These are phyloP conservation scores for Oleoguttula mirabilis DNA, from an alignment of 495 filamentous ascomycete species.

Conservation along the genomic window DNA sequence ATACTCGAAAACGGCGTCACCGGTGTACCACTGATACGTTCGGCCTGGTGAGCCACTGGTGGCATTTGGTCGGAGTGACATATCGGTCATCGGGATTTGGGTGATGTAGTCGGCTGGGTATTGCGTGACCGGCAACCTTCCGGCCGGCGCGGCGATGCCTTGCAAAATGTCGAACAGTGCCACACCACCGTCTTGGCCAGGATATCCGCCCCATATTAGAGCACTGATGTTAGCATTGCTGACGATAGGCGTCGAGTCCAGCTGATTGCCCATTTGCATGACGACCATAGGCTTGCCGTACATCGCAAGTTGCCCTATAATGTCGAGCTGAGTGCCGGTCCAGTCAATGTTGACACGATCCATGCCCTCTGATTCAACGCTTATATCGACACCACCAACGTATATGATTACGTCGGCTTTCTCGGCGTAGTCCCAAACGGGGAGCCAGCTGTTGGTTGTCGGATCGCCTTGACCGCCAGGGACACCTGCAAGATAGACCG, in stretches of 20 bases:
- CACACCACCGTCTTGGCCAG: conserved; percentile 44
- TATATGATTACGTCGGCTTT: conserved; percentile 41
- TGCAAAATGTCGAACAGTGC: conserved; percentile 45
- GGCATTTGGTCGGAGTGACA: conserved; percentile 41
- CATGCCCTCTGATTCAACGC: conserved; percentile 9
- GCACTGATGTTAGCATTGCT: conserved; percentile 41
- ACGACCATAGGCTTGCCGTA: conserved; percentile 46
- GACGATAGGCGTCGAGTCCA: conserved; percentile 22
- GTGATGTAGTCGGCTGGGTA: conserved; percentile 45
- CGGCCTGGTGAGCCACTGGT: conserved; percentile 33
- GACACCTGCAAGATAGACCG: conserved; percentile 3
- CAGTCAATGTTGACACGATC: conserved; percentile 45
- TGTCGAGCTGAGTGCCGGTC: conserved; percentile 43
- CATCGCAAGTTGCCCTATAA: conserved; percentile 39
- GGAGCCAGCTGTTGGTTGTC: background rate
- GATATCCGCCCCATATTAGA: conserved; percentile 49
- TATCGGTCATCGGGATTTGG: conserved; percentile 44
- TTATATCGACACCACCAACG: conserved; percentile 42
- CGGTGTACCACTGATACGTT: conserved; percentile 53
- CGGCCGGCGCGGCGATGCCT: conserved; percentile 44
- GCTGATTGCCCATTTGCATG: conserved; percentile 43
- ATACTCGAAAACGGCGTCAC: conserved; percentile 36
- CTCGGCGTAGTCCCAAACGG: conserved; percentile 23
- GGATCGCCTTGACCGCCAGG: background rate
- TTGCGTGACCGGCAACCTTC: conserved; percentile 45